Conservation (phyloP, 73 alveolate species). For the Paramecium bursaria region DNA sequence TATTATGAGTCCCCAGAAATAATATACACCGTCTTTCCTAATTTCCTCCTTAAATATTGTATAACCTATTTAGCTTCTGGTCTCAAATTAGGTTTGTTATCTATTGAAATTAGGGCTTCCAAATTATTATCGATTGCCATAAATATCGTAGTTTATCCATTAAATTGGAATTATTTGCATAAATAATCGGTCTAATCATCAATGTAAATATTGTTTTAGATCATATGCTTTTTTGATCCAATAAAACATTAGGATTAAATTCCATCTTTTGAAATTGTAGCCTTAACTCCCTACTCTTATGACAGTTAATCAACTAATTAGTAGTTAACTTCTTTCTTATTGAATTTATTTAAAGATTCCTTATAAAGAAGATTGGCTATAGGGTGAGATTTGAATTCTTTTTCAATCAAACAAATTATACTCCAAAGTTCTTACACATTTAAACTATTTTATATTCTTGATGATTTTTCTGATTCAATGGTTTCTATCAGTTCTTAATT, state of each 20-base stretch:
- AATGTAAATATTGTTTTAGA: neutral
- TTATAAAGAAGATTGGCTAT: conserved; percentile 59
- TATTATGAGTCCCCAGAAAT: conserved; percentile 1
- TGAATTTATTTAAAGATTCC: conserved; percentile 51
- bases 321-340: conserved; percentile 18
- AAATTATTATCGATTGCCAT: neutral
- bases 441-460: no score
- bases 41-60: neutral
- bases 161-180: neutral
- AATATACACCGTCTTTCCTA: conserved; percentile 1
- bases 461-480: conserved; percentile 23
- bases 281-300: conserved; percentile 11
- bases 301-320: neutral
- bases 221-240: neutral
- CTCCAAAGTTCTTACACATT: conserved; percentile 55
- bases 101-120: neutral
- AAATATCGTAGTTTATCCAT: conserved; percentile 7
- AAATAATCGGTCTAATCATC: neutral
- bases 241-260: no score
- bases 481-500: conserved; percentile 2
- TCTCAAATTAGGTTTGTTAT: conserved; percentile 3
- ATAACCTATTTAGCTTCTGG: conserved; percentile 12
- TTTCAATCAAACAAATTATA: conserved; percentile 58
- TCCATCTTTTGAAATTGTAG: no score
- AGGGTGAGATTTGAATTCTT: conserved; percentile 66